A percentile compares a stretch with the other conserved stretches of the same genome.
These are phyloP conservation scores for Suillus alpinus DNA, from an alignment of 768 basidiomycete species.

Conservation along the genomic window DNA sequence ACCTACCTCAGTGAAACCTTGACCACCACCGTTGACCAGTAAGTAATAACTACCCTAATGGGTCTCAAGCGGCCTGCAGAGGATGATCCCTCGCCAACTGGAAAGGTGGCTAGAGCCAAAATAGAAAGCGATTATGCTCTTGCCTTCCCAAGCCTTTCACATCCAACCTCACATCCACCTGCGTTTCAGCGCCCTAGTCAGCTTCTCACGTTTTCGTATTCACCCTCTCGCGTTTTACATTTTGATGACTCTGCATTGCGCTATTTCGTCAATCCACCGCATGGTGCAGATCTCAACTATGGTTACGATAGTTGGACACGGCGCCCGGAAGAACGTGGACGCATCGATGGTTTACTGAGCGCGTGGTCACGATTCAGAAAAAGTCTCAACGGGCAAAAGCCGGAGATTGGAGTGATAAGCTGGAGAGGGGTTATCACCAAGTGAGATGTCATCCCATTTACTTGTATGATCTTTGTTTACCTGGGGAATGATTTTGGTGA, in stretches of 20 bases:
- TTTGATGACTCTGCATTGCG: constrained; percentile 70
- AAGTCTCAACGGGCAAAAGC: constrained; percentile 23
- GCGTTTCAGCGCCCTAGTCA: constrained; percentile 72
- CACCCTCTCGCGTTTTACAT: constrained; percentile 49
- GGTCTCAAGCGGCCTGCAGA: constrained; percentile 26
- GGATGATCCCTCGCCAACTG: constrained; percentile 14
- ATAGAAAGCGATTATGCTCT: constrained; percentile 10
- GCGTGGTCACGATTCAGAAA: constrained; percentile 48
- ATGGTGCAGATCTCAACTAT: constrained; percentile 58
- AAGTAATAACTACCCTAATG: constrained; percentile 15
- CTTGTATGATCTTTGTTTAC: constrained; percentile 10
- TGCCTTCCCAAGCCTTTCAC: constrained; percentile 24
- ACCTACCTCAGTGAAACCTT: too few species aligned
- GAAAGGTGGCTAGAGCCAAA: neutral
- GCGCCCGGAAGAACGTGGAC: constrained; percentile 59
- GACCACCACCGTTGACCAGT: constrained; percentile 1
- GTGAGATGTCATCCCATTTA: constrained; percentile 38
- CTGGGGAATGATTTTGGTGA: constrained; percentile 29
- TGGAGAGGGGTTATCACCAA: constrained; percentile 89
- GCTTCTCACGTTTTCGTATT: constrained; percentile 72
- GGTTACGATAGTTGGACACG: constrained; percentile 75
- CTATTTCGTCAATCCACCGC: constrained; percentile 69
- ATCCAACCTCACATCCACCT: constrained; percentile 19
- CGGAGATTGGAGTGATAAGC: constrained; percentile 55
- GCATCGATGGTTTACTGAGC: constrained; percentile 66